Evolutionary conservation across 202 grass and related monocot species (phyloP).

Genomic region (Carex arenaria): DNA sequence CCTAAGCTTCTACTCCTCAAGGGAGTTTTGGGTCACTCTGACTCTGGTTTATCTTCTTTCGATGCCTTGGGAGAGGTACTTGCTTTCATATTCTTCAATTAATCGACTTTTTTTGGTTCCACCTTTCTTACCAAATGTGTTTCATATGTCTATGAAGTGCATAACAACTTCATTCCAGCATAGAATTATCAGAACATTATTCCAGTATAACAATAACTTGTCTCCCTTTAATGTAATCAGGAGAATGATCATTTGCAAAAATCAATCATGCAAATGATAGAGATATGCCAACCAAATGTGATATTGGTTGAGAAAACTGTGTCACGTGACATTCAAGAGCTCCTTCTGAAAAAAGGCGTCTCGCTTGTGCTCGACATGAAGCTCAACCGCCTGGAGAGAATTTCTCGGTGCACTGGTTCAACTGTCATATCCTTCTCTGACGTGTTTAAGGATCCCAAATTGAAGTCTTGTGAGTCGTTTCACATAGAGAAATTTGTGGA

Average conservation of each 20-base stretch:
- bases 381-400: constrained; percentile 63
- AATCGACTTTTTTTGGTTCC: neutral
- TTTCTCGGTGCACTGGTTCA: constrained; percentile 84
- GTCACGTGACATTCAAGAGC: constrained; percentile 81
- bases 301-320: constrained; percentile 98
- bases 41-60: constrained; percentile 77
- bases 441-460: constrained; percentile 50
- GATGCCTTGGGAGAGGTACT: constrained; percentile 78
- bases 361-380: constrained; percentile 93
- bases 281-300: constrained; percentile 78
- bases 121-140: neutral
- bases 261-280: constrained; percentile 65
- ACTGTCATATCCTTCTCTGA: constrained; percentile 74
- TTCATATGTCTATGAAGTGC: constrained; percentile 12
- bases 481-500: constrained; percentile 81
- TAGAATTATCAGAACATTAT: neutral
- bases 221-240: constrained; percentile 27
- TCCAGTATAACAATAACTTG: neutral
- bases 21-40: constrained; percentile 78
- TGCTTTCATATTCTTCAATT: neutral
- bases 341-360: constrained; percentile 62
- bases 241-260: constrained; percentile 72
- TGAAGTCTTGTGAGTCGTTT: constrained; percentile 81
- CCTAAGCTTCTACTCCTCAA: constrained; percentile 80
- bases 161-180: constrained; percentile 4